Evolutionary conservation across 305 asterid species (phyloP).

Genomic region (Fraxinus sp.): DNA sequence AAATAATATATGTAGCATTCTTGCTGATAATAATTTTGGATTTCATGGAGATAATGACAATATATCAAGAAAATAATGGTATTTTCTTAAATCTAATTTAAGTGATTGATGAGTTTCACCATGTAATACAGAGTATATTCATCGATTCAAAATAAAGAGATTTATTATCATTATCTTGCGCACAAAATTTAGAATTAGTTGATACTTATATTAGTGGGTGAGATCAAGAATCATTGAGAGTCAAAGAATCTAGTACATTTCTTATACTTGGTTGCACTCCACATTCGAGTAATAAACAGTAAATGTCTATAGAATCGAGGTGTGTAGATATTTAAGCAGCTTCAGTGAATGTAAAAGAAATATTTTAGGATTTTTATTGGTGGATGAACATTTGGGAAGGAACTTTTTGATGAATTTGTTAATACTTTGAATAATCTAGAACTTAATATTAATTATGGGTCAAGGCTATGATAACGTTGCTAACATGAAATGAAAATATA

Average conservation of each 20-base stretch:
- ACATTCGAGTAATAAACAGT: too few relatives aligned
- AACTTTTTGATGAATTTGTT: neutral
- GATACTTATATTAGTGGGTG: neutral
- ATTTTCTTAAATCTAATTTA: neutral
- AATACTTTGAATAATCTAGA: neutral
- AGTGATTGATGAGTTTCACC: neutral
- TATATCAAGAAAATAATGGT: neutral
- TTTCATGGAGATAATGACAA: neutral
- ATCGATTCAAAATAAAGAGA: neutral
- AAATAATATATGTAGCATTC: too few relatives aligned
- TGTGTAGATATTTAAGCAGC: neutral
- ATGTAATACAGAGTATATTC: neutral
- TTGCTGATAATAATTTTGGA: neutral
- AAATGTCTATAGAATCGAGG: neutral
- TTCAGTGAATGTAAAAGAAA: neutral
- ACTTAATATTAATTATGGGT: neutral
- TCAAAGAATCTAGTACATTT: too few relatives aligned
- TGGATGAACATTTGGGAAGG: neutral
- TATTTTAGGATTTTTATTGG: neutral
- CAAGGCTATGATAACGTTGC: too few relatives aligned
- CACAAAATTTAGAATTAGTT: too few relatives aligned
- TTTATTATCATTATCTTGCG: neutral
- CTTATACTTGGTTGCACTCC: neutral
- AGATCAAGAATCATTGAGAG: neutral
- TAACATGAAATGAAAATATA: too few relatives aligned